Evolutionary conservation across 306 rosid species (phyloP), one percentile per base, ranked within the genome.

Genomic region (Acmispon strigosus): DNA sequence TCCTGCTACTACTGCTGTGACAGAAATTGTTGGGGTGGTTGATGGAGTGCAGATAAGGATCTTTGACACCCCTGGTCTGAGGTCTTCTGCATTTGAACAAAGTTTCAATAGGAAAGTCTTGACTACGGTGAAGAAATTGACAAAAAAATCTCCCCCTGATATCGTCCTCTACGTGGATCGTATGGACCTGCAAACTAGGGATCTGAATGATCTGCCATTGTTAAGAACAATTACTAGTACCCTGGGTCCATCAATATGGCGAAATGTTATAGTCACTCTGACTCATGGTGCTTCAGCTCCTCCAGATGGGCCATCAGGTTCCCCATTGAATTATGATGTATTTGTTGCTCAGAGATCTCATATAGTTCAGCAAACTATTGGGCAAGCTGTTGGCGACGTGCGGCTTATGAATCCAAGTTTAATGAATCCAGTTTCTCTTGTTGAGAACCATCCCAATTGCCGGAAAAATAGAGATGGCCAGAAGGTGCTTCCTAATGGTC

Each of bases 261-360:
- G 86, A 44, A 87, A 81, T 79, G 88, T 86, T 55, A 81, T 95
- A 54, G 89, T 95, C 70, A 85, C 88, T 69, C 82, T 95, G 42
- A 95, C 99, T 16, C 99, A 95, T 81, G 96, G 84, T 62, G 95
- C 92, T 32, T 95, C 96, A 20, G 96, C 99, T 77, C 99, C 99
- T 44, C 99, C 99, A 10, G 99, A 95, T 59, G 99, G 97, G 13
- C 97, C 99, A 2, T 82, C 96, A 18, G 99, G 99, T 69, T 50
- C 90, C 64, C 97, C 96, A 9, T 76, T 95, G 76, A 88, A 86
- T 73, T 91, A 95, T 81, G 99, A 95, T 80, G 88, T 85, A 58
- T 91, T 86, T 84, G 97, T 91, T 75, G 96, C 95, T 76, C 99
- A 91, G 79, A 80, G 97, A 65, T 87, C 97, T 61, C 99, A 91